Percentiles rank a stretch among this genome's conserved stretches.
Evolutionary conservation across 1,284 basidiomycete genomes (phyloP).

Genomic region (Fomitopsis pinicola): DNA sequence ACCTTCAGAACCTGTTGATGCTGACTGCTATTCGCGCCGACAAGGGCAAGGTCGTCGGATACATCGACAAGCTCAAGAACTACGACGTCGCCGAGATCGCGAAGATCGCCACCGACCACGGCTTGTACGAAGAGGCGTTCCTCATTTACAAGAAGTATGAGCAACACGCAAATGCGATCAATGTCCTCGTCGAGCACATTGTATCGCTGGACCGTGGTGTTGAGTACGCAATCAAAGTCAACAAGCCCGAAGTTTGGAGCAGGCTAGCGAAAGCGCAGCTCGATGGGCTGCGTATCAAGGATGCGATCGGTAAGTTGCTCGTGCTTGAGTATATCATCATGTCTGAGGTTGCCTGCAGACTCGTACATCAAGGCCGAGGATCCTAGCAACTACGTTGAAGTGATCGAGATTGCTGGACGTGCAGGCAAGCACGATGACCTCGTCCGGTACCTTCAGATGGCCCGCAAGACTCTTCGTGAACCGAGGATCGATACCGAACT

Average conservation of each 20-base stretch:
- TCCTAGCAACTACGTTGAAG: slow-evolving; percentile 92
- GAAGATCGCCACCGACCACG: slow-evolving; percentile 95
- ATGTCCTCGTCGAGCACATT: slow-evolving; percentile 96
- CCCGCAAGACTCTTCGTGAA: slow-evolving; percentile 95
- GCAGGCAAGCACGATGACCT: slow-evolving; percentile 99
- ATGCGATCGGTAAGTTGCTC: slow-evolving; percentile 76
- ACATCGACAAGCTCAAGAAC: slow-evolving; percentile 96
- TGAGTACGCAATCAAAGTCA: slow-evolving; percentile 96
- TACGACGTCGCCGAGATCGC: slow-evolving; percentile 96
- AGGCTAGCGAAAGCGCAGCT: slow-evolving; percentile 98
- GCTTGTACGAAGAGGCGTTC: slow-evolving; percentile 95
- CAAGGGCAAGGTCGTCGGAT: slow-evolving; percentile 97
- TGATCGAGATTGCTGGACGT: slow-evolving; percentile 94
- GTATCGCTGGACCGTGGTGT: slow-evolving; percentile 96
- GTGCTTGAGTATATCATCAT: not conserved
- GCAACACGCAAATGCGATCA: slow-evolving; percentile 92
- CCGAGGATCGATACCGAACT: slow-evolving; percentile 98
- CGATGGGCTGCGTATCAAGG: slow-evolving; percentile 97
- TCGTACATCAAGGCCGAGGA: slow-evolving; percentile 99
- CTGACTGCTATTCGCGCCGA: slow-evolving; percentile 97
- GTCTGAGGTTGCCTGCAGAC: slow-evolving; percentile 42
- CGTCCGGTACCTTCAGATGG: slow-evolving; percentile 98
- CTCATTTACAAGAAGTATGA: slow-evolving; percentile 96
- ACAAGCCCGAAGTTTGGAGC: slow-evolving; percentile 96
- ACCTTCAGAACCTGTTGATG: slow-evolving; percentile 91